Evolutionary conservation across 2,329 filamentous ascomycete genomes (phyloP), one percentile per base, ranked within the genome.

Genomic region (Nigrospora sphaerica): DNA sequence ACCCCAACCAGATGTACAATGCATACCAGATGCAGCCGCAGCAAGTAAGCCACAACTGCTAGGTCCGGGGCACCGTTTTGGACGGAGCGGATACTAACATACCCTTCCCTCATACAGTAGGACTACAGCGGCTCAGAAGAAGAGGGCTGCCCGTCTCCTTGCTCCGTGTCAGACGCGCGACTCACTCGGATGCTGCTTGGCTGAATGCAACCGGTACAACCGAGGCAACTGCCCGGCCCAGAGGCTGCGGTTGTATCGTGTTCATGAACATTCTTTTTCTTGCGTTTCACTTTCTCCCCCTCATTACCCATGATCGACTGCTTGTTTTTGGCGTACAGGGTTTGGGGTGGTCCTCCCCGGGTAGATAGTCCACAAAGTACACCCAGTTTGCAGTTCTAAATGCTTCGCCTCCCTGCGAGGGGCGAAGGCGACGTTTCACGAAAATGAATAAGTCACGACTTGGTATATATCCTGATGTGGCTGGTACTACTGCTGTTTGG

Each of bases 21-120:
- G 78, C 78, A 35, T 95, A 95, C 63, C 72, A 82, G 51, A 88
- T 95, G 78, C 83, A 86, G 57, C 80, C 86, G 53, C 89, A 95
- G 66, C 88, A 90, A 73, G 88, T 91, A 74, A 64, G 78, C 68
- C n/a, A 48, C 61, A 61, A 54, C 14, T 28, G 18, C 37, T 39
- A n/a, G 35, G 17, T 6, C 35, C 14, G 6, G 35, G 6, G 35
- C 35, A 37, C 6, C 13, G 35, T n/a, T 37, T n/a, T 37, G 12
- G n/a, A 34, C 33, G 42, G 36, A 37, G n/a, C 16, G 17, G 12
- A 23, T 18, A 44, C 33, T 44, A 33, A 44, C 14, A 10, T 13
- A 35, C 5, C 16, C 16, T 39, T 33, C n/a, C 46, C 41, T 18
- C n/a, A 13, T 16, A 41, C 36, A 48, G 45, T 45, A 44, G 45